Percentiles rank a stretch among this genome's conserved stretches.
Evolutionary conservation across 2,329 filamentous ascomycete species (phyloP).

Genomic region (Trichophyton schoenleinii): DNA sequence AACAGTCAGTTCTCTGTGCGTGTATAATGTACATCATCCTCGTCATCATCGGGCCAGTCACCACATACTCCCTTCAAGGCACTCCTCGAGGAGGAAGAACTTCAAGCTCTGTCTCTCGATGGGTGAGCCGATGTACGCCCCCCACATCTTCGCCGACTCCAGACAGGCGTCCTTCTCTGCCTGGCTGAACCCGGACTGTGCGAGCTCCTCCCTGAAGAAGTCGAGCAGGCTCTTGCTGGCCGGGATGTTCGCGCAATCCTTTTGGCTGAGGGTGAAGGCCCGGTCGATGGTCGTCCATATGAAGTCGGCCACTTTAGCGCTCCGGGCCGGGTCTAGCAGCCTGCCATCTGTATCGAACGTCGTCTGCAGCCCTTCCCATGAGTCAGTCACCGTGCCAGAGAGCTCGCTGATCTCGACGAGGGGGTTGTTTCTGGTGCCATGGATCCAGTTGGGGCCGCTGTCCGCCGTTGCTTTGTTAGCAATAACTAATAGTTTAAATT

Average conservation of each 20-base stretch:
- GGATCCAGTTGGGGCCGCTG: constrained; percentile 54
- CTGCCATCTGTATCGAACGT: constrained; percentile 39
- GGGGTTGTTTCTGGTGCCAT: constrained; percentile 48
- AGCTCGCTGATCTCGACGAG: constrained; percentile 44
- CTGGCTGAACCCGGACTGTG: constrained; percentile 26
- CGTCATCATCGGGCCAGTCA: background rate
- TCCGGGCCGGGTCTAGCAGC: constrained; percentile 24
- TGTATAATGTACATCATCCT: background rate
- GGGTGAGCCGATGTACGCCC: constrained; percentile 50
- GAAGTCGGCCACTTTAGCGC: constrained; percentile 28
- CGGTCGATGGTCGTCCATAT: constrained; percentile 48
- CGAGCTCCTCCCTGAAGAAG: constrained; percentile 42
- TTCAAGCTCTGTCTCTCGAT: constrained; percentile 49
- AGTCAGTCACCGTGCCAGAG: constrained; percentile 40
- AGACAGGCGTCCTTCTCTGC: constrained; percentile 39
- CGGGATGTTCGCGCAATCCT: constrained; percentile 40
- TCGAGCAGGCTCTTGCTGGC: constrained; percentile 42
- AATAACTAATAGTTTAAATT: no score
- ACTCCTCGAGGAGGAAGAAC: constrained; percentile 55
- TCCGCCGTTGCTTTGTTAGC: background rate
- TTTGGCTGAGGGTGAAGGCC: constrained; percentile 48
- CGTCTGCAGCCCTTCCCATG: constrained; percentile 40
- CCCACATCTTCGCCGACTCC: constrained; percentile 49
- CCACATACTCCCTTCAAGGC: constrained; percentile 45
- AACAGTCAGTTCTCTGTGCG: constrained; percentile 4